Conservation (phyloP, 768 basidiomycete genomes). For the Agaricus sinodeliciosus region DNA sequence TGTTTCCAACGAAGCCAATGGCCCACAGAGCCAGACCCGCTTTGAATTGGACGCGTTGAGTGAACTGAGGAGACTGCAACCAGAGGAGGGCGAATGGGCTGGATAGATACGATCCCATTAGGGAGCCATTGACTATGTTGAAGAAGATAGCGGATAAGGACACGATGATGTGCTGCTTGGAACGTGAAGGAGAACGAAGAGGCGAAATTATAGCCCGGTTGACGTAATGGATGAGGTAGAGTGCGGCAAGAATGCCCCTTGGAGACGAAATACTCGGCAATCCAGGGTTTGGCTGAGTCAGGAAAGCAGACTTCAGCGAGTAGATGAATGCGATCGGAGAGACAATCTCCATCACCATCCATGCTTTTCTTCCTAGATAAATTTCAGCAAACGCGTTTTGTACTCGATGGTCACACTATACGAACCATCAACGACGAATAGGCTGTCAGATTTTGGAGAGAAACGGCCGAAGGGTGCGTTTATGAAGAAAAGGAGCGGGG, state of each 20-base stretch:
- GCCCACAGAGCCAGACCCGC: constrained; percentile 61
- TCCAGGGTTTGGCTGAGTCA: constrained; percentile 29
- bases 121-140: constrained; percentile 66
- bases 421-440: constrained; percentile 27
- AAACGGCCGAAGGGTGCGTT: constrained; percentile 84
- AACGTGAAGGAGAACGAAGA: constrained; percentile 72
- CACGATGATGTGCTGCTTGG: constrained; percentile 66
- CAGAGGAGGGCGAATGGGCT: constrained; percentile 44
- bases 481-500: constrained; percentile 40
- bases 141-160: constrained; percentile 49
- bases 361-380: constrained; percentile 50
- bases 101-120: constrained; percentile 66
- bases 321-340: constrained; percentile 51
- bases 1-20: constrained; percentile 69
- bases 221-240: constrained; percentile 72
- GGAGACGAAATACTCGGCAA: constrained; percentile 27
- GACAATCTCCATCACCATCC: constrained; percentile 75
- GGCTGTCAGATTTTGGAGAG: constrained; percentile 37
- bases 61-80: constrained; percentile 25
- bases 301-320: constrained; percentile 41
- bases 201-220: constrained; percentile 82
- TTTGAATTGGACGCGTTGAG: constrained; percentile 44
- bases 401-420: not conserved
- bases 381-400: not conserved
- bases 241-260: constrained; percentile 42